Base-by-base conservation (phyloP, 768 basidiomycete species). In the Hericium erinaceus region DNA sequence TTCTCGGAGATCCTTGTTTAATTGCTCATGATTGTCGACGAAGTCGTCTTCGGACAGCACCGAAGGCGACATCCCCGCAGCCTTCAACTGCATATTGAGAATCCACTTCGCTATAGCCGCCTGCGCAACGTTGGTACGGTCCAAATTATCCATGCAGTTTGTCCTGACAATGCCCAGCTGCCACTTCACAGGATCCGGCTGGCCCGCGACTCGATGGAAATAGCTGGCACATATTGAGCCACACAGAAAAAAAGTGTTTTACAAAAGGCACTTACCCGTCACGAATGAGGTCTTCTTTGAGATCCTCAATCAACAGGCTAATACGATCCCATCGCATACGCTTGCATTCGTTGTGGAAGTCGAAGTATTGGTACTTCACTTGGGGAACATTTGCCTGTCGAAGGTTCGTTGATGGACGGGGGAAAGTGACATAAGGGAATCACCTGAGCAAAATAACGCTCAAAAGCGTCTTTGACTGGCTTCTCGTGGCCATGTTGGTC, bases 141-240 rank as follows among this genome's bases (percentile, higher is more conserved):
- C 97, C 58, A 98, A 75, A 65, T 86, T 89, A 69, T 98, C 95
- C 97, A 97, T 97, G 72, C 97, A 98, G 69, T 98, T 99, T 8
- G 94, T 95, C 48, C 97, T 82, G 46, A 97, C 83, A 50, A 82
- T 78, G 18, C 94, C 94, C 20, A 67, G 75, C 67, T 99, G 97
- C 39, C 78, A 70, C 57, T 74, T 76, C 22, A 82, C 70, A 0
- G 83, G 81, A 26, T 74, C 72, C 4, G 72, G 58, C 24, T 74
- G 69, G 12, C 71, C 67, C 38, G 79, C 68, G 52, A 86, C 80
- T 37, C 88, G 70, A 57, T 86, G 83, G 75, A 93, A 98, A 70
- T 90, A 93, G 11, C 93, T 91, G 60, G 38, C 49, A 28, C 38
- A 49, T 54, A 46, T n/a, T 28, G 16, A n/a, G 33, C 33, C 33